Base-by-base conservation (phyloP, 805 yeast species). In the Sugiyamaella boreocaroliniensis region DNA sequence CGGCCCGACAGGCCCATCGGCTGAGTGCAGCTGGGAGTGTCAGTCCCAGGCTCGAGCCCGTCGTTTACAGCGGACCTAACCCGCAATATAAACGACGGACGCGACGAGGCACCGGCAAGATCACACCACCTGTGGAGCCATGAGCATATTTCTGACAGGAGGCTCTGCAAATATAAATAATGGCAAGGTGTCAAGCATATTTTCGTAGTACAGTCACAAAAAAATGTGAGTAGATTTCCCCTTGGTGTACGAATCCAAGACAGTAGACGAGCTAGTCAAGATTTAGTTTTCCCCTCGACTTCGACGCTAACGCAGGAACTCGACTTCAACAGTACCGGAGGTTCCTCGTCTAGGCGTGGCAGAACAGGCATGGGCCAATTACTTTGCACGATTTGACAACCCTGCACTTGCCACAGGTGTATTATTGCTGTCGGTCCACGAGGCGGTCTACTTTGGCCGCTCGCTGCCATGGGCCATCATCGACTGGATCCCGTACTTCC, bases 371-470 rank as follows among this genome's bases (percentile, higher is more conserved):
- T 92, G 99, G 99, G 95, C 92, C n/a, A 73, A 88, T 19, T 92
- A 88, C 81, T 92, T 89, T 73, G 72, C 80, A 53, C 89, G 82
- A 71, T 78, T 89, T 77, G 78, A 82, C 61, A 92, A 90, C 68
- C 97, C 92, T 68, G 75, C 85, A 22, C 75, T 93, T 55, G 97
- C 98, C 47, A 92, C 97, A 1, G 99, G 98, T 19, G 68, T 89
- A 45, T 72, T 92, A 67, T 83, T 89, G 64, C 87, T 92, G 67
- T 62, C 76, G 40, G 73, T 87, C 50, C 99, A 92, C 70, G 99
- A 92, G 71, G 55, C 85, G 49, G 81, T 86, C 79, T 92, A 93
- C 72, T 92, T 92, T 68, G 93, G 92, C 49, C 81, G 98, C 67
- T 86, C 92, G 64, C 64, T 92, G 57, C 98, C 98, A 19, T 92